Evolutionary conservation across 192 early-diverging fungal species (phyloP).

Genomic region (Mortierella alpina): DNA sequence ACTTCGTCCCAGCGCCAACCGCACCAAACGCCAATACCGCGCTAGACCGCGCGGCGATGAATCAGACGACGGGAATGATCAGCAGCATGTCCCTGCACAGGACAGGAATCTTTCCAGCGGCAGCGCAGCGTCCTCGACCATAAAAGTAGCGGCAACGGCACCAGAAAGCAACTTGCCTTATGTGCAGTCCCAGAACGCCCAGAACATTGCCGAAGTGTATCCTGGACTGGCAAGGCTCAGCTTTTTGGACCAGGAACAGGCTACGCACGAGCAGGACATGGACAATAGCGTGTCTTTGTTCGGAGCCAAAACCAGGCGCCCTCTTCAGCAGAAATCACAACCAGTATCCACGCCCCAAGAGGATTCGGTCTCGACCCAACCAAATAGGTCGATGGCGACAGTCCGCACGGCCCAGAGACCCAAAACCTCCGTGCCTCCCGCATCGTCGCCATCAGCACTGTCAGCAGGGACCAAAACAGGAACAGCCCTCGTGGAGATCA

Average conservation of each 20-base stretch:
- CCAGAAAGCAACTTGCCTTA: constrained; percentile 10
- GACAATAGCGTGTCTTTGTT: not conserved
- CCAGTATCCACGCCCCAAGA: not conserved
- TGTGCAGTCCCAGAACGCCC: constrained; percentile 44
- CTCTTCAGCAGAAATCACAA: constrained; percentile 18
- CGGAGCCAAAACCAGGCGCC: constrained; percentile 3
- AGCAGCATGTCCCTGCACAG: not conserved
- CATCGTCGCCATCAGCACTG: constrained; percentile 19
- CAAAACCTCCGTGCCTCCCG: constrained; percentile 3
- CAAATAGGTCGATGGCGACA: not conserved
- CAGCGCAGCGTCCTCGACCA: not conserved
- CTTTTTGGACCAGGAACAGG: constrained; percentile 36
- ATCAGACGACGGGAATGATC: constrained; percentile 2
- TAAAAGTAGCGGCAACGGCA: not conserved
- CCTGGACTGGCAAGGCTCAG: constrained; percentile 40
- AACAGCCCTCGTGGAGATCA: constrained; percentile 25
- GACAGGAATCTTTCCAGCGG: not conserved
- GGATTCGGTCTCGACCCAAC: not conserved
- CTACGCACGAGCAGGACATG: not conserved
- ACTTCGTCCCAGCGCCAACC: not conserved
- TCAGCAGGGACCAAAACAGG: constrained; percentile 13
- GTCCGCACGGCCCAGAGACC: not conserved
- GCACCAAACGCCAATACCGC: constrained; percentile 31
- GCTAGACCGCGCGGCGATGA: constrained; percentile 7
- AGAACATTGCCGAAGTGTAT: constrained; percentile 41